Evolutionary conservation across 2,329 filamentous ascomycete species (phyloP).

Genomic region (Monosporascus sp.): DNA sequence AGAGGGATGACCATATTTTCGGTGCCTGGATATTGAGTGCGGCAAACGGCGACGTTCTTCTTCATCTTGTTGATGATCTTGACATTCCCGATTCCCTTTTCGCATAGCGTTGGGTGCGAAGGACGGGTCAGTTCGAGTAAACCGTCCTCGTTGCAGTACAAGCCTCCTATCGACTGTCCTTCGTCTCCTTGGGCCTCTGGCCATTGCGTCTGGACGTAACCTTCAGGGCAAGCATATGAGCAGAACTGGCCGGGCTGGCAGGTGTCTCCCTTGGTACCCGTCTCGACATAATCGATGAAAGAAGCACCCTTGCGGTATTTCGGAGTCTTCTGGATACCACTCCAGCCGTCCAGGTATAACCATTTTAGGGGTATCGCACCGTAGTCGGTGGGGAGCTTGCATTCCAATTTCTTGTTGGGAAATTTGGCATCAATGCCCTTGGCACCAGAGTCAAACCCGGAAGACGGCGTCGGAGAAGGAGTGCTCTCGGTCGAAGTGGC

Average conservation of each 20-base stretch:
- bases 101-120: slow-evolving; percentile 66
- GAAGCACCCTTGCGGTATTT: slow-evolving; percentile 44
- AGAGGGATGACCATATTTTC: slow-evolving; percentile 84
- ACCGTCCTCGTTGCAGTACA: slow-evolving; percentile 69
- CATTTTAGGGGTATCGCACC: slow-evolving; percentile 69
- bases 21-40: slow-evolving; percentile 92
- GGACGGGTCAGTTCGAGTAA: slow-evolving; percentile 74
- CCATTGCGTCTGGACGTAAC: slow-evolving; percentile 92
- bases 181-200: slow-evolving; percentile 70
- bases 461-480: slow-evolving; percentile 23
- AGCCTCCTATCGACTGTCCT: slow-evolving; percentile 81
- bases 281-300: slow-evolving; percentile 61
- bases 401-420: slow-evolving; percentile 68
- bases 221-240: slow-evolving; percentile 88
- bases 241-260: slow-evolving; percentile 69
- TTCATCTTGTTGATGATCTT: slow-evolving; percentile 70
- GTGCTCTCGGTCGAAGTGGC: slow-evolving; percentile 31
- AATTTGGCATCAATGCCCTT: slow-evolving; percentile 64
- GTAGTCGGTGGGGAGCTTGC: slow-evolving; percentile 75
- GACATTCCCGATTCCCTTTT: slow-evolving; percentile 64
- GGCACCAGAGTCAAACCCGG: slow-evolving; percentile 22
- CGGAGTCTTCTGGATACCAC: slow-evolving; percentile 66
- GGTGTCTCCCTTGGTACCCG: slow-evolving; percentile 53
- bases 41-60: slow-evolving; percentile 70
- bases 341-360: slow-evolving; percentile 69